These are phyloP conservation scores for Platanthera zijinensis DNA, from an alignment of 106 monocot species.

Conservation along the genomic window DNA sequence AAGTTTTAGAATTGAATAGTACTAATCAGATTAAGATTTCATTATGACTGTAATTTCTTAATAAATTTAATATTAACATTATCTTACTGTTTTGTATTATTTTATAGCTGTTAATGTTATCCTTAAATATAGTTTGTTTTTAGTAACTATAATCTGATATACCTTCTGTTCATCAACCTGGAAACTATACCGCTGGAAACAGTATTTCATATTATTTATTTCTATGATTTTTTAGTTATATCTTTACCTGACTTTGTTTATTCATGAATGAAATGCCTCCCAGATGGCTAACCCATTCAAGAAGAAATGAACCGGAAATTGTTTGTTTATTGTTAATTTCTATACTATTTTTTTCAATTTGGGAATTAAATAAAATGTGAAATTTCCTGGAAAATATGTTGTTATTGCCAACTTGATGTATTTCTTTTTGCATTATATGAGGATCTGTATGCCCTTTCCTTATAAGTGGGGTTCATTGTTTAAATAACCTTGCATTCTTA, in stretches of 20 bases:
- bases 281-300: background rate
- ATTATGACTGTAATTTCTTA: background rate
- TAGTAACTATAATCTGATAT: background rate
- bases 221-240: background rate
- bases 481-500: background rate
- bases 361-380: background rate
- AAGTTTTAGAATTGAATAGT: background rate
- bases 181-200: background rate
- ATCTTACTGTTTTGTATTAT: background rate
- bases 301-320: background rate
- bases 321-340: background rate
- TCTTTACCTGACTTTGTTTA: background rate
- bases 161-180: background rate
- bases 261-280: background rate
- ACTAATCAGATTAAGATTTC: background rate
- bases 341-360: background rate
- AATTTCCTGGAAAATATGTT: background rate
- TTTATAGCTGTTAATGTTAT: background rate
- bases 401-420: background rate
- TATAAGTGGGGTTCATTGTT: background rate
- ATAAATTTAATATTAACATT: background rate
- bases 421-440: too few relatives aligned
- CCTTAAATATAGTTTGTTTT: background rate
- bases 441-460: too few relatives aligned
- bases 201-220: background rate